Base-by-base conservation (phyloP, 2,329 filamentous ascomycete species). In the Cryphonectria carpinicola region DNA sequence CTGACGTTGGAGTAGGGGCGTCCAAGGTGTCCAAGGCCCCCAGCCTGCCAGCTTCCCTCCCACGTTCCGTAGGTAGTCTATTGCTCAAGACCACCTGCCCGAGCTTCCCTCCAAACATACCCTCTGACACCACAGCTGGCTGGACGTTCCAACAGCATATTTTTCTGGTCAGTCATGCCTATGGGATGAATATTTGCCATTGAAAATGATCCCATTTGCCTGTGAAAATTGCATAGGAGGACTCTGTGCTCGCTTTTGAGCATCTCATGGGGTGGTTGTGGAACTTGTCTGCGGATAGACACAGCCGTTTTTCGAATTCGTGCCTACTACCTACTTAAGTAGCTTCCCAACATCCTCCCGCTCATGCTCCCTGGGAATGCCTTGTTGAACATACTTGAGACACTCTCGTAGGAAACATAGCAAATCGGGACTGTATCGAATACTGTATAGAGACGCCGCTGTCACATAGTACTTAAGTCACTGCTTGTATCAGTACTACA, bases 1-100 rank as follows among this genome's bases (percentile, higher is more conserved):
- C 54, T 58, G 54, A 58, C 22, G 39, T 49, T 65, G 41, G 28
- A 8, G 63, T 28, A n/a, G 63, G 41, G 63, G 41, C 28, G 19
- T 19, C 28, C 25, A 58, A 32, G 63, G 41, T 19, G 19, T 19
- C 28, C 25, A 58, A 32, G 63, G 43, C 35, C 43, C 46, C 43
- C 17, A 41, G 41, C 63, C 25, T 65, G 46, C 43, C 39, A 32
- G 41, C 10, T 37, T 61, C 25, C 52, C 6, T 58, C 32, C 32
- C 32, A 32, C 32, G 32, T 32, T 14, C 56, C 32, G 22, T 11
- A n/a, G 35, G 17, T n/a, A 19, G 32, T n/a, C 4, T 61, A 39
- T 61, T 39, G 8, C 35, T 22, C 17, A 11, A 61, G 58, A 39
- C 58, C 35, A 61, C 58, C 58, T 58, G 52, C 52, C 52, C 4